Conservation (phyloP, 2,329 filamentous ascomycete species). For the Colletotrichum sp. region DNA sequence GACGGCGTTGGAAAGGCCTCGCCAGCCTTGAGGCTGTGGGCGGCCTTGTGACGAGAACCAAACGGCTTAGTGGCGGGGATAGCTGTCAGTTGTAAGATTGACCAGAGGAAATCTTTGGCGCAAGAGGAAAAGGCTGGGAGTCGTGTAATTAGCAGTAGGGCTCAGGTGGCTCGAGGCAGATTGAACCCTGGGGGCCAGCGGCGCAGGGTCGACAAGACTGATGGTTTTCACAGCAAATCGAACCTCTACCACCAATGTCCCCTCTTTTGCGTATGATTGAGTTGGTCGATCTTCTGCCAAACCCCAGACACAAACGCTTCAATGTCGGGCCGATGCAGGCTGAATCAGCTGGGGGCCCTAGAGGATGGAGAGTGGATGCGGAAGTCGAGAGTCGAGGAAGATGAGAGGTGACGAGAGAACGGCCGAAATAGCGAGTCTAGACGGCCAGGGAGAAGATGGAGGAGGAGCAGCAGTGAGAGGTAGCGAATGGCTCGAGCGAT, state of each 20-base stretch:
- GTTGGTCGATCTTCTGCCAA: background rate
- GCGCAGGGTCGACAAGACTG: background rate
- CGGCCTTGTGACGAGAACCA: background rate
- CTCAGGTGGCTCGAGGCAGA: slow-evolving; percentile 6
- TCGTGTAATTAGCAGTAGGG: slow-evolving; percentile 10
- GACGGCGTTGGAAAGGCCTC: background rate
- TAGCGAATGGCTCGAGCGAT: background rate
- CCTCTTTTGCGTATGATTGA: background rate
- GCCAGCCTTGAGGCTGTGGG: background rate
- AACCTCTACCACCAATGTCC: background rate
- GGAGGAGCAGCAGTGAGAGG: background rate
- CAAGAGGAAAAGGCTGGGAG: background rate
- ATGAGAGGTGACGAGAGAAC: background rate
- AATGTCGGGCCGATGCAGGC: background rate
- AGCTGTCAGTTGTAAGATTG: background rate
- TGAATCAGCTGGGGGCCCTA: background rate
- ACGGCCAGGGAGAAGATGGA: background rate
- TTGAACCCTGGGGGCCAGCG: background rate
- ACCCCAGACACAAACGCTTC: background rate
- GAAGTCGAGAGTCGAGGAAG: background rate
- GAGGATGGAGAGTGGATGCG: background rate
- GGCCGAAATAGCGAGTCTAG: background rate
- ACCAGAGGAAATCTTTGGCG: background rate
- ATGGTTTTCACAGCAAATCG: background rate
- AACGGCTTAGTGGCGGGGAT: background rate